Base-by-base conservation (phyloP, 2,329 filamentous ascomycete species). In the Alternaria consortialis region DNA sequence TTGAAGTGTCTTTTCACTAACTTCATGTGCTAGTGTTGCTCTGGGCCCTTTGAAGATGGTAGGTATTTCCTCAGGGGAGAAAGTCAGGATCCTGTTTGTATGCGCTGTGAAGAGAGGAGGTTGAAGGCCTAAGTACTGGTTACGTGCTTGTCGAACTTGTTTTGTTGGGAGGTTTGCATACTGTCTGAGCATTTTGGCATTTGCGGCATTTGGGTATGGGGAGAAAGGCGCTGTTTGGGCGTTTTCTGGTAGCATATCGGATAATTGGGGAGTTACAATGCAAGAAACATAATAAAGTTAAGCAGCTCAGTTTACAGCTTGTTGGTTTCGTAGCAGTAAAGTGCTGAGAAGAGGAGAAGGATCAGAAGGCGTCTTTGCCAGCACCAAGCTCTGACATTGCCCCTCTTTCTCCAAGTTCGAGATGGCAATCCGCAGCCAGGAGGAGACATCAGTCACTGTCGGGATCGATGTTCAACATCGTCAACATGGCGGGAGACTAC, bases 51-150 rank as follows among this genome's bases (percentile, higher is more conserved):
- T 68, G 83, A 84, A 5, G 87, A 90, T 60, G 88, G 87, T 1
- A 77, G 86, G 50, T 90, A 89, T 75, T 90, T 90, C 68, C 80
- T 89, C 11, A 81, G 86, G 36, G 85, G 87, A 53, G 84, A 86
- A 20, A 81, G 82, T 27, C 82, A 87, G 67, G 81, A 87, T 62
- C 86, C 87, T 4, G 85, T 89, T 9, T 90, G 88, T 76, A 86
- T 89, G 48, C 77, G 74, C 63, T 90, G 88, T 69, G 88, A 90
- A 74, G 86, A 87, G 74, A 82, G 83, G 66, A 82, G 88, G 66
- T 74, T 90, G 65, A 90, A 90, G 74, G 85, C 86, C 43, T 88
- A 53, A 64, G 9, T 42, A 3, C 17, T 15, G 7, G 11, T 23
- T 23, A 8, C 4, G 1, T 9, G 37, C 17, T 40, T 23, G 37